Conservation (phyloP, 805 yeast species). For the Metschnikowia matae region DNA sequence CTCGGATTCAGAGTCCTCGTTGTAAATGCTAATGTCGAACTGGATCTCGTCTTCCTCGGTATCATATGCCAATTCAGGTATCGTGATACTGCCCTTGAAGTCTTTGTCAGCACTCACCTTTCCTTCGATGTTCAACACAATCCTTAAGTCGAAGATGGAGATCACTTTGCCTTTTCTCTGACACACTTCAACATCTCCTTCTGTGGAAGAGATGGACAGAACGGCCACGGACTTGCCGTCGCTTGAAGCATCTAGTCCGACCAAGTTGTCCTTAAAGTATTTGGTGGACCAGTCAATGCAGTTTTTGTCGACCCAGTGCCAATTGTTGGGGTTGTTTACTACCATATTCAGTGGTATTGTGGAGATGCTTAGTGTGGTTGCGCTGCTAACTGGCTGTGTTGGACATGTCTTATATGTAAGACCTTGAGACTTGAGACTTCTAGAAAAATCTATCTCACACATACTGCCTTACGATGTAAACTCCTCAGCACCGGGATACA, state of each 20-base stretch:
- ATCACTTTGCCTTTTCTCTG: slow-evolving; percentile 97
- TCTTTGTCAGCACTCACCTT: slow-evolving; percentile 19
- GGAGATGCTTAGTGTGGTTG: background rate
- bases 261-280: slow-evolving; percentile 63
- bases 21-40: slow-evolving; percentile 67
- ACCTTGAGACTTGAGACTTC: slow-evolving; percentile 4
- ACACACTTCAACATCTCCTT: slow-evolving; percentile 95
- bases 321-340: slow-evolving; percentile 93
- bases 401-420: background rate
- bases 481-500: background rate
- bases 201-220: slow-evolving; percentile 53
- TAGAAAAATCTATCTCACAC: slow-evolving; percentile 3
- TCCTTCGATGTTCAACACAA: slow-evolving; percentile 60
- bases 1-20: slow-evolving; percentile 45
- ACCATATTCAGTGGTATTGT: slow-evolving; percentile 57
- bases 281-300: slow-evolving; percentile 87
- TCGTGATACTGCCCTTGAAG: slow-evolving; percentile 66
- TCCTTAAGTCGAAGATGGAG: slow-evolving; percentile 76
- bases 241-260: slow-evolving; percentile 42
- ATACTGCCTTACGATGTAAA: background rate
- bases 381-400: background rate
- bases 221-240: slow-evolving; percentile 31
- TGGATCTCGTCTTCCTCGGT: slow-evolving; percentile 81
- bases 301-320: slow-evolving; percentile 99
- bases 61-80: slow-evolving; percentile 95